A percentile compares a stretch with the other conserved stretches of the same genome.
Evolutionary conservation across 352 stramenopile species (phyloP).

Genomic region (Phytopythium litorale): DNA sequence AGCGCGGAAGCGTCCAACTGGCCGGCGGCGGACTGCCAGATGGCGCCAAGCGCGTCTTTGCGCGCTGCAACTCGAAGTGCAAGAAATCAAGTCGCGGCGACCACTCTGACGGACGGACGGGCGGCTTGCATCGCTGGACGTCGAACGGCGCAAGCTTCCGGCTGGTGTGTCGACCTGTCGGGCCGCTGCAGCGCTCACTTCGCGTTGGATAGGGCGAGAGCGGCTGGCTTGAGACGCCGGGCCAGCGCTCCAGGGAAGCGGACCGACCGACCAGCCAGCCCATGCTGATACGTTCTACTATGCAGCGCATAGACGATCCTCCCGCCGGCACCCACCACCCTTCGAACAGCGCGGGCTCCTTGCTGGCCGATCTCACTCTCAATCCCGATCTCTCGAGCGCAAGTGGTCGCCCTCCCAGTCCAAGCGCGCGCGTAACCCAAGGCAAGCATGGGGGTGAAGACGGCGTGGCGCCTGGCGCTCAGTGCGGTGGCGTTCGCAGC

Average conservation of each 20-base stretch:
- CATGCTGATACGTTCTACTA: neutral
- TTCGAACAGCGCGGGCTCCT: neutral
- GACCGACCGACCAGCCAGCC: neutral
- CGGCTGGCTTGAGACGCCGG: neutral
- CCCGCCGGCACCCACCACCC: neutral
- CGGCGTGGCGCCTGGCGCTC: conserved; percentile 4
- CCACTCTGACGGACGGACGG: neutral
- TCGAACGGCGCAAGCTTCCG: neutral
- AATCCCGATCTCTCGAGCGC: neutral
- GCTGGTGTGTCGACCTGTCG: neutral
- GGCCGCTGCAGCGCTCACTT: neutral
- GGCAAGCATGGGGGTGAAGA: neutral
- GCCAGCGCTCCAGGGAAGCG: no score
- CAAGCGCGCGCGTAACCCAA: neutral
- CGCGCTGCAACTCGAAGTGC: neutral
- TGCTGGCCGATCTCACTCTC: neutral
- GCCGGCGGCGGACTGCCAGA: neutral
- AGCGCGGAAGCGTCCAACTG: neutral
- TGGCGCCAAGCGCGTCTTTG: neutral
- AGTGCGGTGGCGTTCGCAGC: neutral
- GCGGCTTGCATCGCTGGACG: neutral
- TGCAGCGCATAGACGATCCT: neutral
- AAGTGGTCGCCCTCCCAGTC: neutral
- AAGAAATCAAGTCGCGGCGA: conserved; percentile 8
- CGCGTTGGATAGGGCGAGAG: conserved; percentile 1